Conservation (phyloP, 805 yeast species). For the Sugiyamaella americana region DNA sequence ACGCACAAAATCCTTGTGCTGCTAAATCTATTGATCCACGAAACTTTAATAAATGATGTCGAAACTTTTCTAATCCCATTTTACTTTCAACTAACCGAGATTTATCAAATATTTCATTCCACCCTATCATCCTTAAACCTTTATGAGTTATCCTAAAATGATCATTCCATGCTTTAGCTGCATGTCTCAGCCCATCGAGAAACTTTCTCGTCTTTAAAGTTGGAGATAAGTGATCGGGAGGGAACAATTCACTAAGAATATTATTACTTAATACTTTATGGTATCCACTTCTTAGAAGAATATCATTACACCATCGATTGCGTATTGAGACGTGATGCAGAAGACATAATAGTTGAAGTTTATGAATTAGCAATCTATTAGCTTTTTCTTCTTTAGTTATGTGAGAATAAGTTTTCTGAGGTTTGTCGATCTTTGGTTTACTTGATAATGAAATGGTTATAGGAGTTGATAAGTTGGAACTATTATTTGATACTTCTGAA, state of each 20-base stretch:
- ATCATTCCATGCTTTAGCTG: constrained; percentile 56
- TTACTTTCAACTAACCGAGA: constrained; percentile 17
- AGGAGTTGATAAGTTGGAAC: not conserved
- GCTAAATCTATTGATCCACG: constrained; percentile 73
- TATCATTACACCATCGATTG: constrained; percentile 67
- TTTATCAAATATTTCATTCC: constrained; percentile 42
- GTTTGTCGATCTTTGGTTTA: too few species aligned
- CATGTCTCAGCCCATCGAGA: constrained; percentile 66
- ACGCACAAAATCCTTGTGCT: constrained; percentile 80
- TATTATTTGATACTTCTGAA: not conserved
- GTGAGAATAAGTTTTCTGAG: not conserved
- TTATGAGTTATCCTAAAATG: constrained; percentile 44
- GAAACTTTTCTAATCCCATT: constrained; percentile 40
- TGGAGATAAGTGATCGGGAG: constrained; percentile 38
- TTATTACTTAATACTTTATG: constrained; percentile 43
- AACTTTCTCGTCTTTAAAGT: constrained; percentile 58
- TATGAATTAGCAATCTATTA: constrained; percentile 51
- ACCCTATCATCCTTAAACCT: constrained; percentile 37
- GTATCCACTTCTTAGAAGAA: constrained; percentile 37
- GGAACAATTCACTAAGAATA: constrained; percentile 44
- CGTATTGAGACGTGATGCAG: constrained; percentile 61
- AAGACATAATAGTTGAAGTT: constrained; percentile 51
- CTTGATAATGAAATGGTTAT: not conserved
- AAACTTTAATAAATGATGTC: constrained; percentile 37
- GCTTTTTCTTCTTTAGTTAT: constrained; percentile 44